phyloP scores from a whole-genome alignment of 2,329 filamentous ascomycete species.

The Atkinsonella texensis region DNA sequence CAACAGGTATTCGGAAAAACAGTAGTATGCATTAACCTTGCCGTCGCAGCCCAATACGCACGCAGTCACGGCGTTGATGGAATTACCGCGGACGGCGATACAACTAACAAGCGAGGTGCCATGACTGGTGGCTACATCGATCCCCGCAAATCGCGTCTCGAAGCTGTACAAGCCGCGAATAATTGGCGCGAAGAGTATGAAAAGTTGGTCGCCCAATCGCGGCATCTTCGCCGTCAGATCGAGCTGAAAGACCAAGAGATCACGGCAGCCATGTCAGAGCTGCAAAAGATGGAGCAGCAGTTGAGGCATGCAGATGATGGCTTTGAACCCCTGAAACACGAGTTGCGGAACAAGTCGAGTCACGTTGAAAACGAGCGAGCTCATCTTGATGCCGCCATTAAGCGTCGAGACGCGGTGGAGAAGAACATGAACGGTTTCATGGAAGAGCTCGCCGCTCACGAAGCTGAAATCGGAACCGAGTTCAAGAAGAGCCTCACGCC shows the following conservation, averaged over 20 bases:
- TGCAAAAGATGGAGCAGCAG: slow-evolving; percentile 72
- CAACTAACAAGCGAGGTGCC: slow-evolving; percentile 87
- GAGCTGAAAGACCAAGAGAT: slow-evolving; percentile 80
- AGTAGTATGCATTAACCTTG: slow-evolving; percentile 82
- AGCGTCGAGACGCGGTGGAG: slow-evolving; percentile 56
- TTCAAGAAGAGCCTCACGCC: slow-evolving; percentile 83
- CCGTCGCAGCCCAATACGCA: slow-evolving; percentile 80
- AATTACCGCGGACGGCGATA: slow-evolving; percentile 90
- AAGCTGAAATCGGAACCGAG: slow-evolving; percentile 69
- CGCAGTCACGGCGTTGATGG: slow-evolving; percentile 84
- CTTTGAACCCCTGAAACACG: slow-evolving; percentile 66
- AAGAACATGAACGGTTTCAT: slow-evolving; percentile 63
- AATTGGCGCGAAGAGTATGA: slow-evolving; percentile 69
- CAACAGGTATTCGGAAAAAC: slow-evolving; percentile 93
- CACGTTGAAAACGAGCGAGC: slow-evolving; percentile 63
- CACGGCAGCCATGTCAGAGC: slow-evolving; percentile 69
- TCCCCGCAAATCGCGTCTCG: slow-evolving; percentile 71
- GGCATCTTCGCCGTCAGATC: slow-evolving; percentile 56
- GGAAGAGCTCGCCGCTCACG: slow-evolving; percentile 63
- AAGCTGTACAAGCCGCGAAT: slow-evolving; percentile 64
- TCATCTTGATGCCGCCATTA: slow-evolving; percentile 58
- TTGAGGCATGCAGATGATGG: slow-evolving; percentile 68
- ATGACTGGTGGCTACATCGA: slow-evolving; percentile 94
- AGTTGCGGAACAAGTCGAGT: slow-evolving; percentile 62
- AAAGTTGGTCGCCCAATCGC: slow-evolving; percentile 47